Percentiles rank a stretch among this genome's conserved stretches.
phyloP scores from a whole-genome alignment of 2,329 filamentous ascomycete genomes.

The Aspergillus sp. region DNA sequence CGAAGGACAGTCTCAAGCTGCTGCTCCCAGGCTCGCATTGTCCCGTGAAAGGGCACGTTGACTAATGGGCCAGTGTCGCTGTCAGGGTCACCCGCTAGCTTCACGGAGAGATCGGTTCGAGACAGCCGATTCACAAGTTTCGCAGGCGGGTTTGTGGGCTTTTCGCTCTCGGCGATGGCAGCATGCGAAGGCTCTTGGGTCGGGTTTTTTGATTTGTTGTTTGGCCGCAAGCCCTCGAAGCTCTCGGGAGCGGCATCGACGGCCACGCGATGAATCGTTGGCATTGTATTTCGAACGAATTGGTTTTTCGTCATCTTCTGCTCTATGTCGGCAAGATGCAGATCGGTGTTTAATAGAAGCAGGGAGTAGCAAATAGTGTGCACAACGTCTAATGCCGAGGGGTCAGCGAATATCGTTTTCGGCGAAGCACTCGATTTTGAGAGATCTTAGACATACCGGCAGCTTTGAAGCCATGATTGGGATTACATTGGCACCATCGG shows the following conservation, averaged over 20 bases:
- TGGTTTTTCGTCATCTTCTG: conserved; percentile 93
- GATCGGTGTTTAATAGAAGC: conserved; percentile 90
- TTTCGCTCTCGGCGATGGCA: conserved; percentile 17
- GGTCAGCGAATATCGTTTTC: conserved; percentile 5
- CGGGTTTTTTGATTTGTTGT: conserved; percentile 25
- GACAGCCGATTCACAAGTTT: conserved; percentile 26
- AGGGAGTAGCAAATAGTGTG: conserved; percentile 97
- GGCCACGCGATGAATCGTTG: conserved; percentile 76
- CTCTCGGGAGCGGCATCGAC: conserved; percentile 68
- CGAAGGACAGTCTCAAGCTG: conserved; percentile 91
- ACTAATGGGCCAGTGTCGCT: conserved; percentile 66
- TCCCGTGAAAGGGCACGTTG: conserved; percentile 71
- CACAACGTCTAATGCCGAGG: conserved; percentile 70
- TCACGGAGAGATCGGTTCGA: conserved; percentile 27
- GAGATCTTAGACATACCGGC: conserved; percentile 58
- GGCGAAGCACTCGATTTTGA: not conserved
- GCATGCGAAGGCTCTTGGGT: conserved; percentile 42
- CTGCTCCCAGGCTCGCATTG: conserved; percentile 77
- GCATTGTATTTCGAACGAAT: conserved; percentile 95
- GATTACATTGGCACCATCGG: conserved; percentile 92
- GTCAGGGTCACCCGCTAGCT: conserved; percentile 31
- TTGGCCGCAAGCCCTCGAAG: conserved; percentile 54
- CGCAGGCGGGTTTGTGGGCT: conserved; percentile 17
- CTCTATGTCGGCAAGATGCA: conserved; percentile 93
- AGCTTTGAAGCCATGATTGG: conserved; percentile 88